Percentiles rank a stretch among this genome's conserved stretches.
Conservation (phyloP, 1,139 yeast genomes). For the Saccharomyces hybrid region DNA sequence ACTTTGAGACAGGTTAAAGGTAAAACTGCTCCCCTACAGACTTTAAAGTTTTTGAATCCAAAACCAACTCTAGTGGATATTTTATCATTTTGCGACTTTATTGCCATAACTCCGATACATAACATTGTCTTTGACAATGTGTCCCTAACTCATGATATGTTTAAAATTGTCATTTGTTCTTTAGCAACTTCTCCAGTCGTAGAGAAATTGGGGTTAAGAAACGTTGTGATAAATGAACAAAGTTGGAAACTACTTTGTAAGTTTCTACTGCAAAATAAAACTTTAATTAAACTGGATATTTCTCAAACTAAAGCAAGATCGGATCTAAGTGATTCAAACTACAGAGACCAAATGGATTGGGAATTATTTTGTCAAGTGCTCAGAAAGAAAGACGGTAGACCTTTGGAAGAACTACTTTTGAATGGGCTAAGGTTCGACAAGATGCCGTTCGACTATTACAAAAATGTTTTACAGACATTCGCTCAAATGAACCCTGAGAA, state of each 20-base stretch:
- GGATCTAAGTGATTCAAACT: slow-evolving; percentile 44
- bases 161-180: slow-evolving; percentile 58
- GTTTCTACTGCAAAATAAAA: slow-evolving; percentile 51
- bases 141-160: slow-evolving; percentile 71
- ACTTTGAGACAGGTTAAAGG: slow-evolving; percentile 68
- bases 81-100: slow-evolving; percentile 78
- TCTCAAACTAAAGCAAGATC: slow-evolving; percentile 62
- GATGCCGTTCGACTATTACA: slow-evolving; percentile 42
- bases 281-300: slow-evolving; percentile 64
- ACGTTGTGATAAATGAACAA: slow-evolving; percentile 60
- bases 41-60: slow-evolving; percentile 75
- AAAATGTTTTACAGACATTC: slow-evolving; percentile 38
- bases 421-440: slow-evolving; percentile 61
- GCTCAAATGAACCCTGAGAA: slow-evolving; percentile 25
- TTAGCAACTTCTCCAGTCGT: slow-evolving; percentile 49
- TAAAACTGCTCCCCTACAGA: slow-evolving; percentile 66
- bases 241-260: slow-evolving; percentile 77
- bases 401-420: slow-evolving; percentile 68
- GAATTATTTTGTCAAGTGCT: slow-evolving; percentile 54
- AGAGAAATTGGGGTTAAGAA: slow-evolving; percentile 68
- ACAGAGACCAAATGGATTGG: slow-evolving; percentile 75
- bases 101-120: slow-evolving; percentile 74
- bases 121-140: slow-evolving; percentile 80
- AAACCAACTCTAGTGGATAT: slow-evolving; percentile 86
- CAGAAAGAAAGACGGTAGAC: slow-evolving; percentile 48